These are phyloP conservation scores for Suillus decipiens DNA, from an alignment of 768 basidiomycete genomes.

Conservation along the genomic window DNA sequence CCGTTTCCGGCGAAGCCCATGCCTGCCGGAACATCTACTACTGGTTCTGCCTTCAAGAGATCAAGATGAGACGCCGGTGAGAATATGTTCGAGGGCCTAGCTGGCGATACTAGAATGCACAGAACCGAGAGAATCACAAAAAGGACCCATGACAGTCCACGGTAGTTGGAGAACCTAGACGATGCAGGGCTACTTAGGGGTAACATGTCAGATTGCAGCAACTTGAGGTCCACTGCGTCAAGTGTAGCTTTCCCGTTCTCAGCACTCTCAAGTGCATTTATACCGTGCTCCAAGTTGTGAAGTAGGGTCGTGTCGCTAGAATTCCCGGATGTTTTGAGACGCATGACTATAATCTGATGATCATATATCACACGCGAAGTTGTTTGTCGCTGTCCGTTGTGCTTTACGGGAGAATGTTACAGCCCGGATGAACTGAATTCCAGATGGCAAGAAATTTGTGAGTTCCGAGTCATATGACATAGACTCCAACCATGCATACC, in stretches of 20 bases:
- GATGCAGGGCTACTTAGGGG: neutral
- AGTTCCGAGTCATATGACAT: neutral
- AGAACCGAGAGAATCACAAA: constrained; percentile 18
- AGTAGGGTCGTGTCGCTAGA: constrained; percentile 2
- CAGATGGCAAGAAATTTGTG: neutral
- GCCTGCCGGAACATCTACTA: neutral
- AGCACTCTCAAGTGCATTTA: constrained; percentile 2
- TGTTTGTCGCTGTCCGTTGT: no score
- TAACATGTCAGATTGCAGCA: constrained; percentile 7
- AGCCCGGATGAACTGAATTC: neutral
- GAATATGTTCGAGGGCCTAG: constrained; percentile 6
- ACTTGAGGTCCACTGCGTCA: neutral
- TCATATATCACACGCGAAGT: constrained; percentile 3
- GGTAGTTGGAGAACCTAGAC: constrained; percentile 8
- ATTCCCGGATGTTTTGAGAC: constrained; percentile 1
- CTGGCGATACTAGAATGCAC: constrained; percentile 20
- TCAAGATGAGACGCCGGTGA: constrained; percentile 4
- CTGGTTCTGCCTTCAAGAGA: constrained; percentile 9
- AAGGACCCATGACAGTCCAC: constrained; percentile 18
- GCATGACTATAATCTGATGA: neutral
- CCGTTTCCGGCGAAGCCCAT: constrained; percentile 29
- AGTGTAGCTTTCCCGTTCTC: constrained; percentile 7
- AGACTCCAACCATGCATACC: neutral
- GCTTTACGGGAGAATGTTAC: neutral
- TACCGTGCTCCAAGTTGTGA: neutral